These are phyloP conservation scores for Ogataea allantospora DNA, from an alignment of 805 yeast genomes.

Conservation along the genomic window DNA sequence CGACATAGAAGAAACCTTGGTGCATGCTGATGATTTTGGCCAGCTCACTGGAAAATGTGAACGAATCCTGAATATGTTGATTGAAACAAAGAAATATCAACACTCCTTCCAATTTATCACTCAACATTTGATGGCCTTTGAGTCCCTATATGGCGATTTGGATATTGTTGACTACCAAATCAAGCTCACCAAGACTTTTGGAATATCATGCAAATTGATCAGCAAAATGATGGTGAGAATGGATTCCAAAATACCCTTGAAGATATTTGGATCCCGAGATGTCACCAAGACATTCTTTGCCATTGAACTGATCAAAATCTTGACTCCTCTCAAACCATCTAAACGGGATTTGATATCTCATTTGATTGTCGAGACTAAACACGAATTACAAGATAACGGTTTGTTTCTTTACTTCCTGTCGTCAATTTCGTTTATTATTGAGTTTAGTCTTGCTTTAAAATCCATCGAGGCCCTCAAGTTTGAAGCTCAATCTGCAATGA, in stretches of 20 bases:
- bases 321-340: slow-evolving; percentile 23
- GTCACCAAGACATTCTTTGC: slow-evolving; percentile 20
- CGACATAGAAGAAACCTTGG: slow-evolving; percentile 32
- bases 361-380: slow-evolving; percentile 25
- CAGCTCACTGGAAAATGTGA: slow-evolving; percentile 33
- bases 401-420: slow-evolving; percentile 32
- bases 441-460: slow-evolving; percentile 27
- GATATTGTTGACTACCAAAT: slow-evolving; percentile 7
- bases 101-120: slow-evolving; percentile 22
- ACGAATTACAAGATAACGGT: slow-evolving; percentile 28
- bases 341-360: slow-evolving; percentile 26
- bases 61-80: slow-evolving; percentile 34
- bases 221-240: slow-evolving; percentile 21
- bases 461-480: slow-evolving; percentile 18
- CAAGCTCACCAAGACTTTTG: slow-evolving; percentile 9
- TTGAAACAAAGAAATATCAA: slow-evolving; percentile 18
- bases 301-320: slow-evolving; percentile 22
- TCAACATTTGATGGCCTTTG: slow-evolving; percentile 21
- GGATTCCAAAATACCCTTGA: slow-evolving; percentile 12
- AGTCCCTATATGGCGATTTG: slow-evolving; percentile 2
- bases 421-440: slow-evolving; percentile 24
- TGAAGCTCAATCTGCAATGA: slow-evolving; percentile 15
- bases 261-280: slow-evolving; percentile 17
- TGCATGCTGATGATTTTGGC: slow-evolving; percentile 15
- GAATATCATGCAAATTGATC: slow-evolving; percentile 19